A percentile compares a stretch with the other conserved stretches of the same genome.
These are phyloP conservation scores for Calocybe gangraenosa DNA, from an alignment of 768 basidiomycete species.

Conservation along the genomic window DNA sequence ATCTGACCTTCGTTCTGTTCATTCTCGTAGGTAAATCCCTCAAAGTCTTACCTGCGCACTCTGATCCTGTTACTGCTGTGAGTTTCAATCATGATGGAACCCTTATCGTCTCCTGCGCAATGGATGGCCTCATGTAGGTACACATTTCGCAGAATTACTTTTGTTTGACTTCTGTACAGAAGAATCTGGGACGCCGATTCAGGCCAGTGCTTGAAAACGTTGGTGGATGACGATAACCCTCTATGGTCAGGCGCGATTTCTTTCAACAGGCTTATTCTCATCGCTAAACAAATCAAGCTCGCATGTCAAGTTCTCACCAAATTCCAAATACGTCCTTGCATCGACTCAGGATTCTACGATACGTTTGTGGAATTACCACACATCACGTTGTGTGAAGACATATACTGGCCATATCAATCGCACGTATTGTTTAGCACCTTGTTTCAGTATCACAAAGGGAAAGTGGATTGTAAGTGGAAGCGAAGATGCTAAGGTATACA, in stretches of 20 bases:
- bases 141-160: neutral
- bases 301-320: constrained; percentile 88
- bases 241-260: constrained; percentile 55
- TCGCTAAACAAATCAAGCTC: constrained; percentile 45
- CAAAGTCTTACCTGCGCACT: constrained; percentile 90
- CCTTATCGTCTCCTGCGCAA: constrained; percentile 89
- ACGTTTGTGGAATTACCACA: constrained; percentile 92
- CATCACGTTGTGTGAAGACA: constrained; percentile 88
- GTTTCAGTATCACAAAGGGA: constrained; percentile 55
- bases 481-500: constrained; percentile 83
- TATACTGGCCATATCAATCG: constrained; percentile 85
- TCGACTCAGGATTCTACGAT: constrained; percentile 94
- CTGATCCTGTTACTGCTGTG: constrained; percentile 94
- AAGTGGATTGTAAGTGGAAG: constrained; percentile 84
- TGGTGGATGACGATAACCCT: constrained; percentile 95
- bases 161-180: constrained; percentile 37
- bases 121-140: constrained; percentile 96
- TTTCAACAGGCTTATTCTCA: constrained; percentile 1
- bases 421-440: constrained; percentile 74
- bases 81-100: constrained; percentile 94
- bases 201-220: constrained; percentile 95
- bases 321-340: constrained; percentile 84
- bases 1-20: neutral
- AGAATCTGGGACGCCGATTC: constrained; percentile 98
- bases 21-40: constrained; percentile 63